These are phyloP conservation scores for Trichophyton equinum DNA, from an alignment of 2,329 filamentous ascomycete species.

Conservation along the genomic window DNA sequence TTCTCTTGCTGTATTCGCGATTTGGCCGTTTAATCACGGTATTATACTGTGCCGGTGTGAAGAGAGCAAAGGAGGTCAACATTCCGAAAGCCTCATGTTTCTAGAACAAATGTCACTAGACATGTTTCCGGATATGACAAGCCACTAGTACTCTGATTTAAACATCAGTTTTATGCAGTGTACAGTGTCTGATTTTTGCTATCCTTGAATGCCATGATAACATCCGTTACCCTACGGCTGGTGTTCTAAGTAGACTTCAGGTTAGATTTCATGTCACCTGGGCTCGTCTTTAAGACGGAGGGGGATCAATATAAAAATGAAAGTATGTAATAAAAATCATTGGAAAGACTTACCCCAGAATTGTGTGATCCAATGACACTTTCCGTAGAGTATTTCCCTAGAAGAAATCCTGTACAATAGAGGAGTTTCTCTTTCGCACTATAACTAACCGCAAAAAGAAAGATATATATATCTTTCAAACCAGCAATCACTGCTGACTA, in stretches of 20 bases:
- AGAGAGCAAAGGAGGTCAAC: too few relatives aligned
- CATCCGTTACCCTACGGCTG: neutral
- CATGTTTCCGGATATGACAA: neutral
- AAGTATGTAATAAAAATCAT: neutral
- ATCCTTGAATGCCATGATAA: neutral
- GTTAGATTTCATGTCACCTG: neutral
- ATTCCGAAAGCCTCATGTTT: neutral
- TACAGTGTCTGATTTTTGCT: neutral
- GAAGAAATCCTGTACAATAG: too few relatives aligned
- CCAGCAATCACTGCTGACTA: too few relatives aligned
- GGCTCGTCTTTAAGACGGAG: neutral
- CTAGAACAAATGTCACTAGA: neutral
- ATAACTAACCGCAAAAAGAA: too few relatives aligned
- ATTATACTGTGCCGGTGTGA: too few relatives aligned
- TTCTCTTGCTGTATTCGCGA: neutral
- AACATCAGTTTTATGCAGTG: neutral
- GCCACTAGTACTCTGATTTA: neutral
- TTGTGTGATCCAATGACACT: neutral
- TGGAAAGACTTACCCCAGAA: neutral
- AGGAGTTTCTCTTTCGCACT: too few relatives aligned
- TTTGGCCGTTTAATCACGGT: too few relatives aligned
- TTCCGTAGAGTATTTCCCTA: too few relatives aligned
- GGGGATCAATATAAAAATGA: neutral
- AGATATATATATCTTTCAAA: too few relatives aligned
- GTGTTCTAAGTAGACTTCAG: neutral